A percentile compares a stretch with the other conserved stretches of the same genome.
phyloP scores from a whole-genome alignment of 805 yeast genomes.

The Groenewaldozyma tartarivorans region DNA sequence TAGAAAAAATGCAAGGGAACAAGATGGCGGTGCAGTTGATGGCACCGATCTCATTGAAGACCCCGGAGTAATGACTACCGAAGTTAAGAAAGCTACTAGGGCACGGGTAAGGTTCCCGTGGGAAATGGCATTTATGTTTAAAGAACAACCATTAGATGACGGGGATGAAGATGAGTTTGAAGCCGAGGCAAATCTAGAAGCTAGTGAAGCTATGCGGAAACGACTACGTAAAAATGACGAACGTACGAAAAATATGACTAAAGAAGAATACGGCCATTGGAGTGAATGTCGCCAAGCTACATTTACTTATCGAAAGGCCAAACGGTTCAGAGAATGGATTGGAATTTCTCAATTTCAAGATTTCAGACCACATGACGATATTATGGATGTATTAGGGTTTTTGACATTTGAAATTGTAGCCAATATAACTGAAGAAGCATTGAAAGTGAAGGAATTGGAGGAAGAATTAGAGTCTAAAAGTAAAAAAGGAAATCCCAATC shows the following conservation, averaged over 20 bases:
- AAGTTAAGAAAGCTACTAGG: slow-evolving; percentile 43
- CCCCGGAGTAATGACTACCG: slow-evolving; percentile 29
- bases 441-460: slow-evolving; percentile 65
- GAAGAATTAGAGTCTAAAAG: slow-evolving; percentile 34
- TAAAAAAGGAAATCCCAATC: slow-evolving; percentile 28
- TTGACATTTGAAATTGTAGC: slow-evolving; percentile 95
- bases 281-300: slow-evolving; percentile 97
- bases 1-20: slow-evolving; percentile 68
- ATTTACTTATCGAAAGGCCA: slow-evolving; percentile 90
- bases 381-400: slow-evolving; percentile 89
- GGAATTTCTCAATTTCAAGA: slow-evolving; percentile 78
- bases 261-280: slow-evolving; percentile 97
- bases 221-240: slow-evolving; percentile 89
- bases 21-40: slow-evolving; percentile 51
- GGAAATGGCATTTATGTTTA: slow-evolving; percentile 91
- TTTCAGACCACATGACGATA: slow-evolving; percentile 90
- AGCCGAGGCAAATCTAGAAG: slow-evolving; percentile 87
- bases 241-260: slow-evolving; percentile 86
- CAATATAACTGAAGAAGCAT: slow-evolving; percentile 83
- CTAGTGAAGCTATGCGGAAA: slow-evolving; percentile 78
- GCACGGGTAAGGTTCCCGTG: slow-evolving; percentile 82
- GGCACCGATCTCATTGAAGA: slow-evolving; percentile 46
- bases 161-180: slow-evolving; percentile 50
- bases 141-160: slow-evolving; percentile 75
- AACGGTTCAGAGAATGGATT: slow-evolving; percentile 94